Base-by-base conservation (phyloP, 1,139 yeast genomes). In the Suzukiozyma palmioleophila region DNA sequence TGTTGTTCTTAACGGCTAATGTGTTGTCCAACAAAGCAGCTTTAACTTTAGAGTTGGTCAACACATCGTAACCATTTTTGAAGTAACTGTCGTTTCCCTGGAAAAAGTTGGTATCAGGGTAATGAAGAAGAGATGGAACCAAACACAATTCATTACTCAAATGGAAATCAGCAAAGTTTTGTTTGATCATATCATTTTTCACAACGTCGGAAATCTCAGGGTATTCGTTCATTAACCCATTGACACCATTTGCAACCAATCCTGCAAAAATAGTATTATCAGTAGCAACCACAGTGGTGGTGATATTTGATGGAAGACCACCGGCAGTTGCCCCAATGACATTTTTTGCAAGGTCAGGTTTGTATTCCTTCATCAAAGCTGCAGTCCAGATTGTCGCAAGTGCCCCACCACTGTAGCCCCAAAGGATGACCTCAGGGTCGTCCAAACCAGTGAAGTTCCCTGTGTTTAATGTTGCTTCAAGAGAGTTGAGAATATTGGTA, bases 311-410 rank as follows among this genome's bases (percentile, higher is more conserved):
- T 7, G 60, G 59, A 43, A 57, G 52, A 1, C 71, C 71, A 1
- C 72, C 72, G 11, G 60, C 37, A 0, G 64, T 61, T n/a, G 56
- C 60, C 4, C 69, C 70, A 31, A 55, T 45, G 8, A 66, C 38
- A 35, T 54, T 50, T 0, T 42, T 18, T 7, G 32, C 34, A 32
- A 66, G 53, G 5, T 66, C 69, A 2, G 66, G 64, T 0, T 72
- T 71, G 42, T 66, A 66, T 0, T 41, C 38, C 3, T 67, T 66
- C 39, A 60, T 66, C 26, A 61, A 43, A 2, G 54, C 42, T 0
- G 59, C 51, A 3, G 64, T 64, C 66, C 66, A 61, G 1, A 56
- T 54, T 5, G 61, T 37, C 2, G 64, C 60, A 12, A 60, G 41
- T 1, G 59, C 42, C 0, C 66, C 66, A 22, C 67, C 67, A 7